Conservation (phyloP, 1,139 yeast species). For the Scheffersomyces segobiensis region DNA sequence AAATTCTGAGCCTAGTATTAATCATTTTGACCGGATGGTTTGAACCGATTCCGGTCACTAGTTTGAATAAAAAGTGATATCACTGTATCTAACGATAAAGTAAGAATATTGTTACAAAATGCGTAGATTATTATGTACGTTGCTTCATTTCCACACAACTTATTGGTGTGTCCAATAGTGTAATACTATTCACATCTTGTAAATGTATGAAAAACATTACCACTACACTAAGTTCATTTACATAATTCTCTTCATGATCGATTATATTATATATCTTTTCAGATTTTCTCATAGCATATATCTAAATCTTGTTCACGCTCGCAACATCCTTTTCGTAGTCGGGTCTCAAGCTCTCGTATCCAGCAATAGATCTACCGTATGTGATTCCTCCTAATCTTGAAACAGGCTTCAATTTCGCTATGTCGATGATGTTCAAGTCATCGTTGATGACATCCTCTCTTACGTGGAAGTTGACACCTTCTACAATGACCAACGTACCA, state of each 20-base stretch:
- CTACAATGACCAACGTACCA: slow-evolving; percentile 47
- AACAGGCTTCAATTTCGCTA: slow-evolving; percentile 53
- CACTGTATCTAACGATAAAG: background rate
- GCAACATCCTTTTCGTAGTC: slow-evolving; percentile 23
- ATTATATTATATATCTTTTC: background rate
- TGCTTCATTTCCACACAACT: background rate
- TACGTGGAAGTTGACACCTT: slow-evolving; percentile 58
- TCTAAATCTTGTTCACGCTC: background rate
- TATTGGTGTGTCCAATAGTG: no score
- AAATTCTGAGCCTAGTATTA: no score
- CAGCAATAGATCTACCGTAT: slow-evolving; percentile 45
- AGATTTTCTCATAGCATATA: background rate
- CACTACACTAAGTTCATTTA: background rate
- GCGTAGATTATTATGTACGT: background rate
- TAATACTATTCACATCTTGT: no score
- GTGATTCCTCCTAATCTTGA: slow-evolving; percentile 57
- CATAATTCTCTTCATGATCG: background rate
- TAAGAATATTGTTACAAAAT: background rate
- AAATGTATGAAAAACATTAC: no score
- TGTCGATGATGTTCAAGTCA: slow-evolving; percentile 40
- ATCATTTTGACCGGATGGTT: no score
- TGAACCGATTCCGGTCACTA: no score
- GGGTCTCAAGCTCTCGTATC: slow-evolving; percentile 47
- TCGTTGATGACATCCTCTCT: slow-evolving; percentile 55
- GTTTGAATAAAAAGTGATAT: no score